Evolutionary conservation across 2,329 filamentous ascomycete genomes (phyloP).

Genomic region (Talaromyces sp.): DNA sequence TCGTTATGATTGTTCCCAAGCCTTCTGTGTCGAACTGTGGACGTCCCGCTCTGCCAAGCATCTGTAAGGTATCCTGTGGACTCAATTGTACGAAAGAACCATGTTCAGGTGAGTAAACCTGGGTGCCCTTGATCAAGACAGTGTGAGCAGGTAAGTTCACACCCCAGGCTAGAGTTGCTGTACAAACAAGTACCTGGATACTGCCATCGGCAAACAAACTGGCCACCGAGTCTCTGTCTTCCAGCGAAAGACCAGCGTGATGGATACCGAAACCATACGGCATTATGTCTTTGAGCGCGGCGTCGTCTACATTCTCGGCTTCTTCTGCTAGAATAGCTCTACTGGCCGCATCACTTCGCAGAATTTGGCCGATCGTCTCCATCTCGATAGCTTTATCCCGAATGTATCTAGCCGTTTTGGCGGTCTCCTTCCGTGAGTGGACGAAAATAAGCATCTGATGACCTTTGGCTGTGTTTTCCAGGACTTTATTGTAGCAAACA

Average conservation of each 20-base stretch:
- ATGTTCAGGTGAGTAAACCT: slow-evolving; percentile 97
- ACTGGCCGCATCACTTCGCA: slow-evolving; percentile 87
- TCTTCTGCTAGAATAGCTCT: slow-evolving; percentile 85
- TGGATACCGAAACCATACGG: slow-evolving; percentile 98
- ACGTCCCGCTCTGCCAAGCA: slow-evolving; percentile 94
- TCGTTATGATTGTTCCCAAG: slow-evolving; percentile 98
- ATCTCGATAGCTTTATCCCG: slow-evolving; percentile 94
- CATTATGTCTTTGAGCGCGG: slow-evolving; percentile 86
- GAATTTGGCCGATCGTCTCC: slow-evolving; percentile 93
- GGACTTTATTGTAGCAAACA: slow-evolving; percentile 93
- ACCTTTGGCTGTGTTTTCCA: slow-evolving; percentile 63
- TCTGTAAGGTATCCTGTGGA: slow-evolving; percentile 95
- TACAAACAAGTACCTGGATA: slow-evolving; percentile 94
- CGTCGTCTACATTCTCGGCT: slow-evolving; percentile 74
- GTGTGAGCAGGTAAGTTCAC: slow-evolving; percentile 97
- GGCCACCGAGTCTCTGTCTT: slow-evolving; percentile 92
- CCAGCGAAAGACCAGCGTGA: slow-evolving; percentile 93
- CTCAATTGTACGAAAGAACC: slow-evolving; percentile 98
- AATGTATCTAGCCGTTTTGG: slow-evolving; percentile 94
- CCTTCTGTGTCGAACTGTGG: slow-evolving; percentile 97
- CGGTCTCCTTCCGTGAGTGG: slow-evolving; percentile 95
- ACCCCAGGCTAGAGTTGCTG: slow-evolving; percentile 97
- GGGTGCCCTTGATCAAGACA: slow-evolving; percentile 97
- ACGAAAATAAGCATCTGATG: slow-evolving; percentile 96
- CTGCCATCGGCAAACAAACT: slow-evolving; percentile 88